phyloP scores from a whole-genome alignment of 371 early-diverging fungal species.

The Zychaea mexicana region DNA sequence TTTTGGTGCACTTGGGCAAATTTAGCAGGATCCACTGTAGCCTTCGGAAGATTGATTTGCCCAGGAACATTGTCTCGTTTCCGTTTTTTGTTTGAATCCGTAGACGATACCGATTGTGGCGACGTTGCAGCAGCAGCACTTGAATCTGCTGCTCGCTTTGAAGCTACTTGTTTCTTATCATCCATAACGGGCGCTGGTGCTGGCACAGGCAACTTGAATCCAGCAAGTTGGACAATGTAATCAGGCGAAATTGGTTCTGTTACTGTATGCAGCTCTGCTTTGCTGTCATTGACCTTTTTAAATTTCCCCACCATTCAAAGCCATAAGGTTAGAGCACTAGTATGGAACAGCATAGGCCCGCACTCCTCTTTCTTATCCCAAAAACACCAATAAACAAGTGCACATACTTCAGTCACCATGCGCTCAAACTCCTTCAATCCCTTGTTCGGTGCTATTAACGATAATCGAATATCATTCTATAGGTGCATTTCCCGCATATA shows the following conservation, averaged over 20 bases:
- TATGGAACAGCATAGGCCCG: neutral
- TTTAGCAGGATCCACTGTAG: conserved; percentile 38
- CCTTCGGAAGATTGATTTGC: conserved; percentile 40
- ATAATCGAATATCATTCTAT: conserved; percentile 48
- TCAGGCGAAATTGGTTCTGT: conserved; percentile 33
- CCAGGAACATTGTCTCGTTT: conserved; percentile 48
- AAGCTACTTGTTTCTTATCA: neutral
- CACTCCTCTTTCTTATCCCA: neutral
- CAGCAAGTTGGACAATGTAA: conserved; percentile 59
- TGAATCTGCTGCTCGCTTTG: conserved; percentile 9
- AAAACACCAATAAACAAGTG: neutral
- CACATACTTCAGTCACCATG: conserved; percentile 32
- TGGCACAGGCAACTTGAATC: conserved; percentile 50
- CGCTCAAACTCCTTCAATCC: conserved; percentile 37
- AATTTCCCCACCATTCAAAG: no score
- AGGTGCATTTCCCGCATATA: no score
- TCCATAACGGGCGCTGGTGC: conserved; percentile 7
- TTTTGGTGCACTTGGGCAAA: conserved; percentile 33
- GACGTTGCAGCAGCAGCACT: conserved; percentile 18
- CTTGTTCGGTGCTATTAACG: conserved; percentile 44
- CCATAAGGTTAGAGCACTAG: neutral
- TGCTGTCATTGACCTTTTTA: conserved; percentile 44
- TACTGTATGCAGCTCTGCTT: conserved; percentile 42
- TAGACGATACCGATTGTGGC: conserved; percentile 30
- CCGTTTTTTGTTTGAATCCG: conserved; percentile 31